Base-by-base conservation (phyloP, 805 yeast species). In the Torulaspora gathmanii region DNA sequence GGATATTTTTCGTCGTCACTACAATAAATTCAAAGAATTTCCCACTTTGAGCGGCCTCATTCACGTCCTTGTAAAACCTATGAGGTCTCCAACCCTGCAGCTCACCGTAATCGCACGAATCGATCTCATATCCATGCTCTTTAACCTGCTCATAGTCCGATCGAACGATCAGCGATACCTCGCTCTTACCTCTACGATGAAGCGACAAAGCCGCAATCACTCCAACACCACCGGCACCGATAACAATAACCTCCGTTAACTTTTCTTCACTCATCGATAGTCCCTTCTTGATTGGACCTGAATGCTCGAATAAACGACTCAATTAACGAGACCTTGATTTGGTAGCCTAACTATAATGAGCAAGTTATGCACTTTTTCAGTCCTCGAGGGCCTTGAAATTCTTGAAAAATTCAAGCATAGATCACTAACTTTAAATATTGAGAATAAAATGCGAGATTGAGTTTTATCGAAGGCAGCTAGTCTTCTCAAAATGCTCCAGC, bases 181-280 rank as follows among this genome's bases (percentile, higher is more conserved):
- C 69, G 8, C 78, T 71, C 34, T 69, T 63, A 0, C 74, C 77
- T 35, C 73, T 69, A 33, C 63, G 60, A 52, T 70, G 72, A 26
- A 87, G 69, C 0, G 85, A 78, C 40, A 81, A 73, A 0, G 95
- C 86, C 2, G 83, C 81, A 27, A 87, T 77, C 13, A 87, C 74
- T 29, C 96, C 96, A 9, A 87, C 93, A 30, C 95, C 95, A 12
- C 95, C 96, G 34, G 87, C 75, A 9, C 95, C 95, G 31, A 86
- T 74, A 9, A 86, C 68, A 10, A 86, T 69, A 13, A 82, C 79
- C 41, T 70, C 63, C 11, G 65, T 58, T 13, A 19, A 26, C 19
- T 13, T 13, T 10, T n/a, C 19, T n/a, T 27, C 23, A 10, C 23
- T 38, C 41, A 38, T 28, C 16, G 10, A 16, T 11, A 11, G 15